Evolutionary conservation across 441 rosid species (phyloP).

Genomic region (Gossypium armourianum): DNA sequence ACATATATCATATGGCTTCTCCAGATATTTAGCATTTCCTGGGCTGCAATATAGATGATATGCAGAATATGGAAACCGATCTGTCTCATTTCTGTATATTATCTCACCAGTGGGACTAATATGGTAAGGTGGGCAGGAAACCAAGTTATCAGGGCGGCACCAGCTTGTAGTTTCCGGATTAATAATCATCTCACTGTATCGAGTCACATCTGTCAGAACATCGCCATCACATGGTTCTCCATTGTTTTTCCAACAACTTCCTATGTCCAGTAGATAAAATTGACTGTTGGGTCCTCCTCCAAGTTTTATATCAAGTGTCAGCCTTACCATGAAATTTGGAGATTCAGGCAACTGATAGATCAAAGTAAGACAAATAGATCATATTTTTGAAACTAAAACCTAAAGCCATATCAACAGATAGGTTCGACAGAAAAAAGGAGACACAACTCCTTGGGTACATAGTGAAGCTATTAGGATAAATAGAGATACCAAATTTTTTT

Average conservation of each 20-base stretch:
- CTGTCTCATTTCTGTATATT: constrained; percentile 43
- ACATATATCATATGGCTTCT: constrained; percentile 51
- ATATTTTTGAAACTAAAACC: neutral
- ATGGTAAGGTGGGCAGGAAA: constrained; percentile 58
- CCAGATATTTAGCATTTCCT: constrained; percentile 43
- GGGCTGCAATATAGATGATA: constrained; percentile 59
- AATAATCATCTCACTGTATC: constrained; percentile 48
- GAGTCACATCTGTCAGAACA: constrained; percentile 40
- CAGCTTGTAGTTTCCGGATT: constrained; percentile 40
- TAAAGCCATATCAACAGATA: neutral
- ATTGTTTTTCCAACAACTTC: constrained; percentile 49
- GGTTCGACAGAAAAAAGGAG: neutral
- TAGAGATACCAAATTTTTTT: neutral
- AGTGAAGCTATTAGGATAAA: neutral
- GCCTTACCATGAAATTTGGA: constrained; percentile 38
- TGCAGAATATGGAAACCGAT: constrained; percentile 53
- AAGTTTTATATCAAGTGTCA: constrained; percentile 37
- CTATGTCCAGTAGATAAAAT: constrained; percentile 42
- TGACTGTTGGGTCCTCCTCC: constrained; percentile 48
- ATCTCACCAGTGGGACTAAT: constrained; percentile 36
- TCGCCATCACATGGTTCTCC: constrained; percentile 41
- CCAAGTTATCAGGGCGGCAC: constrained; percentile 33
- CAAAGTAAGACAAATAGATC: neutral
- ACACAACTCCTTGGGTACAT: neutral
- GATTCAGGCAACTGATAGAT: constrained; percentile 50